phyloP scores from a whole-genome alignment of 2,329 filamentous ascomycete genomes.

The Cordyceps fumosorosea region DNA sequence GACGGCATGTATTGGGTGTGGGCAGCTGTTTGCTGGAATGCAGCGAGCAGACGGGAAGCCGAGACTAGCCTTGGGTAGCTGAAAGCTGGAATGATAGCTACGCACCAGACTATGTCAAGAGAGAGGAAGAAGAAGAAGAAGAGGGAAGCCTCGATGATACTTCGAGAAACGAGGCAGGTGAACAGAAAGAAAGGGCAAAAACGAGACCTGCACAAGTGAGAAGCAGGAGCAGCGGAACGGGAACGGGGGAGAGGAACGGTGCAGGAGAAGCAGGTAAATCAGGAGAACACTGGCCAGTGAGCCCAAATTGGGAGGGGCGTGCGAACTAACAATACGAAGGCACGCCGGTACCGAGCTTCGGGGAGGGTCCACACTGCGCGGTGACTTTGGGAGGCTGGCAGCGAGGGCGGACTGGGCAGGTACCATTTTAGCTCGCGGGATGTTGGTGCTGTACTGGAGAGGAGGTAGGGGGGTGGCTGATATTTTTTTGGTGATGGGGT shows the following conservation, averaged over 20 bases:
- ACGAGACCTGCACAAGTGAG: not conserved
- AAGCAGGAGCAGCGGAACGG: conserved; percentile 1
- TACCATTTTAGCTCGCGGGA: not conserved
- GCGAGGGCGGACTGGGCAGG: not conserved
- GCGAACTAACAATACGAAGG: conserved; percentile 10
- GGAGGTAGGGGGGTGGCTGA: not conserved
- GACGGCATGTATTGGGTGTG: conserved; percentile 9
- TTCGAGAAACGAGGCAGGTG: not conserved
- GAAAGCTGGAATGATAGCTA: conserved; percentile 8
- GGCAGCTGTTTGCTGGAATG: conserved; percentile 7
- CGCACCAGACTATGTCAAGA: not conserved
- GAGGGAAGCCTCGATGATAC: not conserved
- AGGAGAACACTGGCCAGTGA: not conserved
- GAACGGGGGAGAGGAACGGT: not conserved
- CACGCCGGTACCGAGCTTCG: not conserved
- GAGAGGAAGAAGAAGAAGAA: not conserved
- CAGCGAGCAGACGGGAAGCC: not conserved
- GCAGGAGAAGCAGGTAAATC: conserved; percentile 10
- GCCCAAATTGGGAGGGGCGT: conserved; percentile 1
- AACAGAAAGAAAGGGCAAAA: not conserved
- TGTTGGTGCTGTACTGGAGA: not conserved
- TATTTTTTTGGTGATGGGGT: not conserved
- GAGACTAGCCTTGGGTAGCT: not conserved
- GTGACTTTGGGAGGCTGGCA: not conserved
- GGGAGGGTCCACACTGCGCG: not conserved